Evolutionary conservation across 2,329 filamentous ascomycete species (phyloP).

Genomic region (Claviceps sp.): DNA sequence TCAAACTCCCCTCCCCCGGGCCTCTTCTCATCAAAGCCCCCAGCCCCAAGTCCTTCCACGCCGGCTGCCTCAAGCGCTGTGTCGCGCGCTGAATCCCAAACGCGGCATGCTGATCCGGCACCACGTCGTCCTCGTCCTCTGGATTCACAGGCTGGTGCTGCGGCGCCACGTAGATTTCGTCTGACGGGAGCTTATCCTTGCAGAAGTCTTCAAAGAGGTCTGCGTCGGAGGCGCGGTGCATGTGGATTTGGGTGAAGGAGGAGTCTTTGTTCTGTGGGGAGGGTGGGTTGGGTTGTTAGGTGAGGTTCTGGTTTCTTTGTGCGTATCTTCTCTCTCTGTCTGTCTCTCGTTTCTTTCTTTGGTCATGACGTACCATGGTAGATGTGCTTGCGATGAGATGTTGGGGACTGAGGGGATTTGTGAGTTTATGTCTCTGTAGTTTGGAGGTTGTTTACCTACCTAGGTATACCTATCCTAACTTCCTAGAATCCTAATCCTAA

Average conservation of each 20-base stretch:
- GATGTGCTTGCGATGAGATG: too few relatives aligned
- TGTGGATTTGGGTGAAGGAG: slow-evolving; percentile 61
- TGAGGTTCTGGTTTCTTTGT: neutral
- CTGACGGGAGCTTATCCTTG: slow-evolving; percentile 55
- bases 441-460: too few relatives aligned
- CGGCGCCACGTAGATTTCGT: slow-evolving; percentile 71
- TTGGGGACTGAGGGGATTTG: too few relatives aligned
- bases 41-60: slow-evolving; percentile 71
- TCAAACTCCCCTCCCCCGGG: slow-evolving; percentile 19
- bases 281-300: neutral
- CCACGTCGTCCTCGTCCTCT: slow-evolving; percentile 79
- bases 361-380: too few relatives aligned
- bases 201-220: slow-evolving; percentile 70
- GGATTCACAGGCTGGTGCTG: slow-evolving; percentile 73
- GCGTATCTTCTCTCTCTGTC: neutral
- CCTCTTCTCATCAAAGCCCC: slow-evolving; percentile 54
- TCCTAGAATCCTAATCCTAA: too few relatives aligned
- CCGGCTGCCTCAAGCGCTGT: slow-evolving; percentile 54
- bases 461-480: too few relatives aligned
- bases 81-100: slow-evolving; percentile 77
- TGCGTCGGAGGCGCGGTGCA: slow-evolving; percentile 56
- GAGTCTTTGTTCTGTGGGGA: slow-evolving; percentile 55
- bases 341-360: neutral
- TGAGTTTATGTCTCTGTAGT: too few relatives aligned
- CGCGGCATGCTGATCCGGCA: slow-evolving; percentile 76